Conservation (phyloP, 108 stramenopile species). For the Seminavis robusta region DNA sequence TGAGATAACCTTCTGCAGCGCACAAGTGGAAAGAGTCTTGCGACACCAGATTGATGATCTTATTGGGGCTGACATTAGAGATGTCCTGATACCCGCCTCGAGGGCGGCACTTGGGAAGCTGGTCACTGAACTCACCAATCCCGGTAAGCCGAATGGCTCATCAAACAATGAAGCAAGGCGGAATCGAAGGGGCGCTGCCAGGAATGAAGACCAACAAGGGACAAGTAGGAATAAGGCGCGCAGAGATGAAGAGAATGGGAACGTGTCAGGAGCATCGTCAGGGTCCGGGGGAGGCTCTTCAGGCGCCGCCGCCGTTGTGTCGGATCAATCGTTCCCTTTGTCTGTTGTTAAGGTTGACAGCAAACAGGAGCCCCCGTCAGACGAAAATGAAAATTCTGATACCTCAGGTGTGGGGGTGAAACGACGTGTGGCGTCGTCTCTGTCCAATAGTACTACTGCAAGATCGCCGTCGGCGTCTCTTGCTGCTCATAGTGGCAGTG, state of each 20-base stretch:
- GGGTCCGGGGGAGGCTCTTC: conserved; percentile 9
- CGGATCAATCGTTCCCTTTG: conserved; percentile 46
- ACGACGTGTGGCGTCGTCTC: conserved; percentile 28
- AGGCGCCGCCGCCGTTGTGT: conserved; percentile 34
- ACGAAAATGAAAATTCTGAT: conserved; percentile 25
- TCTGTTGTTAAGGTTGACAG: conserved; percentile 48
- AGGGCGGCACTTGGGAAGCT: conserved; percentile 44
- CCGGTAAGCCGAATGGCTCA: conserved; percentile 1
- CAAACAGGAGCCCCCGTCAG: conserved; percentile 2
- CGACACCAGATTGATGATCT: conserved; percentile 51
- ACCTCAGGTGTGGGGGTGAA: conserved; percentile 5
- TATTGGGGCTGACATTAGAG: conserved; percentile 51
- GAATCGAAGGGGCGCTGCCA: background rate
- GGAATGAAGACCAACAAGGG: background rate
- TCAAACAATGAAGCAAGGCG: background rate
- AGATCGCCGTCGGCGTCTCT: conserved; percentile 11
- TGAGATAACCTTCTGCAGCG: conserved; percentile 78
- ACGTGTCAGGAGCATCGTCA: conserved; percentile 8
- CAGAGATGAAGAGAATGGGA: background rate
- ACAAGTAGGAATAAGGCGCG: background rate
- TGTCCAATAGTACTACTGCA: conserved; percentile 11
- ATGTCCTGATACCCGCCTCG: conserved; percentile 63
- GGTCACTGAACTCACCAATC: conserved; percentile 41
- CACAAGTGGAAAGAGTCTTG: conserved; percentile 72
- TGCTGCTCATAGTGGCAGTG: conserved; percentile 4